Base-by-base conservation (phyloP, 2,329 filamentous ascomycete species). In the Pseudogymnoascus sp. region DNA sequence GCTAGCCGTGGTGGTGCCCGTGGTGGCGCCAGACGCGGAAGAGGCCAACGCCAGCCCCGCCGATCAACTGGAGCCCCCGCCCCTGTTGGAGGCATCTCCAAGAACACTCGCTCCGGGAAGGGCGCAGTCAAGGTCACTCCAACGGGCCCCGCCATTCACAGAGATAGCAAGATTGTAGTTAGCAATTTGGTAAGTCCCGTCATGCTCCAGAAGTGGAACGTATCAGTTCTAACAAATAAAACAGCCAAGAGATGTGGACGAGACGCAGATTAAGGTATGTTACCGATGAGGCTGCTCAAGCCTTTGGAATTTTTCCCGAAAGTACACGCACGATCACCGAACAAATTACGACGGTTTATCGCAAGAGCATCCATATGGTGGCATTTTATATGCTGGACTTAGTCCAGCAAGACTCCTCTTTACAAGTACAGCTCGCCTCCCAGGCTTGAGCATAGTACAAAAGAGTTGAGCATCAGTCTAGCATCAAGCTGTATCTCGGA, bases 201-300 rank as follows among this genome's bases (percentile, higher is more conserved):
- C 28, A 2, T 70, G 9, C 7, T 19, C 16, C 12, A 36, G 25
- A 19, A 2, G 39, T 58, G 52, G 2, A 33, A 9, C 39, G 4
- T 33, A 22, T 39, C 28, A 9, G n/a, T 35, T 19, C 52, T 65
- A 66, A 67, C 41, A 33, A 33, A 55, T 59, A 49, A 16, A 58
- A 55, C 69, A 97, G 91, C 94, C 94, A 76, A 87, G 88, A 82
- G 94, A 99, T 86, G 92, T 99, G 78, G 91, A 87, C 80, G 93
- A 97, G 84, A 82, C 81, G 81, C 91, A 95, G 87, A 95, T 99
- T 82, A 97, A 99, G 94, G 94, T 99, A 99, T 95, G 94, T 99
- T 92, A 89, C 92, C 87, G 82, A 85, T 89, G 82, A 88, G 87
- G 87, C 84, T 79, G 74, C 77, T 79, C 75, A 77, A 74, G 78